phyloP scores from a whole-genome alignment of 1,284 basidiomycete genomes.

The Marasmius tenuissimus region DNA sequence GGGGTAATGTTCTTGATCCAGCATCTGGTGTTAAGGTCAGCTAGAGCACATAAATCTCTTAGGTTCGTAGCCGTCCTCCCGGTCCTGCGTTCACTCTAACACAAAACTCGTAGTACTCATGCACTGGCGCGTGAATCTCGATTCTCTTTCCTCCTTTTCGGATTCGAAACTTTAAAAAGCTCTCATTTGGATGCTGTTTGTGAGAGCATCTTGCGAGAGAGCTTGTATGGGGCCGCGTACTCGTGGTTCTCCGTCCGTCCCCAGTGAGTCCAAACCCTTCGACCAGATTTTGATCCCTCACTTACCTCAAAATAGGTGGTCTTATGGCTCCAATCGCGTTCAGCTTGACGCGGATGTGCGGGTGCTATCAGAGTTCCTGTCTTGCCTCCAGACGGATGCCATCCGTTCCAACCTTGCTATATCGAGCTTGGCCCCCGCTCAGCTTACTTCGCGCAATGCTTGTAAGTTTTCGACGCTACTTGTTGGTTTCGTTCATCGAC shows the following conservation, averaged over 20 bases:
- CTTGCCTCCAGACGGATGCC: slow-evolving; percentile 73
- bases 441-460: slow-evolving; percentile 43
- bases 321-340: slow-evolving; percentile 88
- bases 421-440: slow-evolving; percentile 66
- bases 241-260: slow-evolving; percentile 92
- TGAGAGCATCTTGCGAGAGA: slow-evolving; percentile 77
- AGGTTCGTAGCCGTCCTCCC: slow-evolving; percentile 50
- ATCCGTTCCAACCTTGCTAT: slow-evolving; percentile 66
- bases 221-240: slow-evolving; percentile 80
- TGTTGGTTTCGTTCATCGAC: slow-evolving; percentile 7
- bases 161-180: slow-evolving; percentile 89
- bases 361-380: slow-evolving; percentile 82
- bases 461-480: slow-evolving; percentile 35
- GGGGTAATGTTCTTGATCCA: slow-evolving; percentile 87
- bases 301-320: slow-evolving; percentile 66
- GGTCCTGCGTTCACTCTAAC: neutral
- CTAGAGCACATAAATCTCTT: slow-evolving; percentile 62
- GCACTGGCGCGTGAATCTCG: slow-evolving; percentile 88
- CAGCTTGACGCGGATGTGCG: slow-evolving; percentile 90
- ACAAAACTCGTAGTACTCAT: slow-evolving; percentile 67
- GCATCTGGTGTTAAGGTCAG: slow-evolving; percentile 81
- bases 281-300: neutral
- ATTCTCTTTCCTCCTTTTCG: slow-evolving; percentile 89
- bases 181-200: slow-evolving; percentile 85
- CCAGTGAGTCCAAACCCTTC: slow-evolving; percentile 55